phyloP scores from a whole-genome alignment of 2,329 filamentous ascomycete genomes.

The Albifimbria verrucaria region DNA sequence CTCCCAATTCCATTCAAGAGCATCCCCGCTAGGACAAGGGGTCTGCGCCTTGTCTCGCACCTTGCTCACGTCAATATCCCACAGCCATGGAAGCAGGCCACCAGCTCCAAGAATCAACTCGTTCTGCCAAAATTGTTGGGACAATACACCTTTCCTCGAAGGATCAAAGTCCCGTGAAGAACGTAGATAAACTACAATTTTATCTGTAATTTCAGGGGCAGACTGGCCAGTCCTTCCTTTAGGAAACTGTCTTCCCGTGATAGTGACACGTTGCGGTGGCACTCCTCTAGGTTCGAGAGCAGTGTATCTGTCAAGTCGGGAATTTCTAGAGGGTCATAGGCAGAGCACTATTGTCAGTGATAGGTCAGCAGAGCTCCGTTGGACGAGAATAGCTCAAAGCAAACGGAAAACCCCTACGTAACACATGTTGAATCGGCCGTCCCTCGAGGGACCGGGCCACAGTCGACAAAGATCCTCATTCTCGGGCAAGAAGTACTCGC shows the following conservation, averaged over 20 bases:
- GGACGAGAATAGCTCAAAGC: neutral
- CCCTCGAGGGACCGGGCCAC: neutral
- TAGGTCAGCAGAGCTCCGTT: neutral
- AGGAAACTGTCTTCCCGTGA: neutral
- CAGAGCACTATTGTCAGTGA: neutral
- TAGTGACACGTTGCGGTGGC: neutral
- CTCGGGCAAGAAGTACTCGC: neutral
- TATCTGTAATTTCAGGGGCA: neutral
- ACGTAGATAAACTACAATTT: neutral
- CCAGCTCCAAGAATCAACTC: neutral
- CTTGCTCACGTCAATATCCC: neutral
- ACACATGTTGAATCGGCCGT: neutral
- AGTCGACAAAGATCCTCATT: neutral
- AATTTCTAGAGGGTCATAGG: neutral
- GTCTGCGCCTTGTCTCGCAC: neutral
- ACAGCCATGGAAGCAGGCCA: neutral
- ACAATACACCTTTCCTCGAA: neutral
- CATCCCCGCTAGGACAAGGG: neutral
- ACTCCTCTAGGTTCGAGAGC: neutral
- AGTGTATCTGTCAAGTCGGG: neutral
- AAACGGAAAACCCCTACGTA: neutral
- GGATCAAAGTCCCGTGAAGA: neutral
- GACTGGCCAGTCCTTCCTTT: neutral
- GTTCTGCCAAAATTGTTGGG: neutral
- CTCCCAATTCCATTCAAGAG: neutral